Base-by-base conservation (phyloP, 2,329 filamentous ascomycete genomes). In the Thelonectria discophora region DNA sequence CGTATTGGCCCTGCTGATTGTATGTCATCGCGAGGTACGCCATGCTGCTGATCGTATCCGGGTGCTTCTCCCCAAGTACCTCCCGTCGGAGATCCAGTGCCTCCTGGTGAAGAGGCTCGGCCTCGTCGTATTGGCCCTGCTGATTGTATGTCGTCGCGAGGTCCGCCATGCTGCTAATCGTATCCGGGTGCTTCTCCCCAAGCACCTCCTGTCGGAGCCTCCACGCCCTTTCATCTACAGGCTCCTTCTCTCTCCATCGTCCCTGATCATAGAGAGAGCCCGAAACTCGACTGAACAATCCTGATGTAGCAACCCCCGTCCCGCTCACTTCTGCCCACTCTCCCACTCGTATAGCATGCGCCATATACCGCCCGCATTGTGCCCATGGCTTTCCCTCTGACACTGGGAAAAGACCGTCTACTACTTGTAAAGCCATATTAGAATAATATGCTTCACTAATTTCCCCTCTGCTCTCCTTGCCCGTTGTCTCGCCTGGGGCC, bases 361-460 rank as follows among this genome's bases (percentile, higher is more conserved):
- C 50, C 8, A 76, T 30, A 46, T 75, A 75, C 52, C 58, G 62
- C 37, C 74, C 69, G 43, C 71, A 75, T 45, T 61, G 48, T 45
- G 8, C 48, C 72, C 68, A 73, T 39, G 60, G 57, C 24, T 69
- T 55, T 17, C 39, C 57, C 20, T 55, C 40, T 7, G 21, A 42
- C 24, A 47, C 32, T 3, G 65, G 73, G 63, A 75, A 73, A 10
- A 70, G 50, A 3, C 30, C 18, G 3, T 27, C 17, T 4, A 73
- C 64, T 32, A 72, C 51, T 8, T 64, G 27, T 3, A 74, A 42
- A 15, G 73, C 74, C 5, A 45, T 53, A 4, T 55, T 27, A 21
- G 65, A 70, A 63, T 71, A 76, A 42, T 64, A 58, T 45, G 32
- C 39, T 55, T 69, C 61, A 17, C 40, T 56, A 1, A 45, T 15